A percentile compares a stretch with the other conserved stretches of the same genome.
Conservation (phyloP, 2,329 filamentous ascomycete genomes). For the Diaporthe ampelina region DNA sequence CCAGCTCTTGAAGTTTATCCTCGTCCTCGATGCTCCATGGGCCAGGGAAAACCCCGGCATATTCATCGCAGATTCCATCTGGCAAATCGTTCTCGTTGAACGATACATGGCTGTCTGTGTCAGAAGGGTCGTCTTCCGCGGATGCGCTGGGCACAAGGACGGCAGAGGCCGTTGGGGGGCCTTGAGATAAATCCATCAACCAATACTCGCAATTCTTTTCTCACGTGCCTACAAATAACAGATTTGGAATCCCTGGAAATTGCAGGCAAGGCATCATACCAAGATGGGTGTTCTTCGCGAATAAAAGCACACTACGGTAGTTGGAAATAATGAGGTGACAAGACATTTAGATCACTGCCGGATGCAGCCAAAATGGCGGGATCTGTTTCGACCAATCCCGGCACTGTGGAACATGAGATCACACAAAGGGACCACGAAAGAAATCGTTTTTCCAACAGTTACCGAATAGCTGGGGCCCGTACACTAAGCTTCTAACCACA, state of each 20-base stretch:
- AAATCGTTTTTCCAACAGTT: background rate
- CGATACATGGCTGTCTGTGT: background rate
- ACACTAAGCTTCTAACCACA: background rate
- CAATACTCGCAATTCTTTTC: background rate
- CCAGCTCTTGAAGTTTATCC: background rate
- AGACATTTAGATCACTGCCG: background rate
- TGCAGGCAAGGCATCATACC: background rate
- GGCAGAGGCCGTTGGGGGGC: background rate
- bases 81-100: background rate
- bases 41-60: background rate
- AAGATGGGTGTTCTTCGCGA: background rate
- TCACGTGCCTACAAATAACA: too few relatives aligned
- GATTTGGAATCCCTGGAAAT: too few relatives aligned
- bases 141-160: background rate
- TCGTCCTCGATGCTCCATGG: constrained; percentile 5
- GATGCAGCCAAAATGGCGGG: background rate
- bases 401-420: background rate
- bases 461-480: too few relatives aligned
- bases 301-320: background rate
- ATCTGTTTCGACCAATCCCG: background rate
- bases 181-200: background rate
- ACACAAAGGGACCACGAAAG: background rate
- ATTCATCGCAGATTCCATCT: background rate
- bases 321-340: background rate
- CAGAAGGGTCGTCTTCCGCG: background rate